Percentiles rank a stretch among this genome's conserved stretches.
Conservation (phyloP, 441 rosid genomes). For the Populus tomentosa region DNA sequence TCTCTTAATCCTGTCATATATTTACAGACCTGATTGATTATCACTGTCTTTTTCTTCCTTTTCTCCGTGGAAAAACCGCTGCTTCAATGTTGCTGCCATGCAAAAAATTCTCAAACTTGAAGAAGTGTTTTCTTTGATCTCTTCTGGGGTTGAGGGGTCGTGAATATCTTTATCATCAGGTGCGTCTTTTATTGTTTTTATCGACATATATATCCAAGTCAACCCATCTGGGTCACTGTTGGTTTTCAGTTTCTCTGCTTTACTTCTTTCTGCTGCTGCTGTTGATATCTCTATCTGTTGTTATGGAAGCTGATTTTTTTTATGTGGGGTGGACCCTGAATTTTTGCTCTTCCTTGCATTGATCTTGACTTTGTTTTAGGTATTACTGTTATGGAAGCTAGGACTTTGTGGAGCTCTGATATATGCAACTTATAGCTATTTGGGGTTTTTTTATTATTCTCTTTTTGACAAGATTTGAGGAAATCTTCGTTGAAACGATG, state of each 20-base stretch:
- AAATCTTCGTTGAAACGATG: slow-evolving; percentile 4
- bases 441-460: neutral
- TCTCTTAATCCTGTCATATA: neutral
- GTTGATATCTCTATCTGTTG: neutral
- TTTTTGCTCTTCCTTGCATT: slow-evolving; percentile 6
- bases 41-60: neutral
- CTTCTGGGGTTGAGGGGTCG: neutral
- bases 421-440: neutral
- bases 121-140: neutral
- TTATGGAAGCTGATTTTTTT: neutral
- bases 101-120: neutral
- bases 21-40: neutral
- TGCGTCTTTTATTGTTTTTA: neutral
- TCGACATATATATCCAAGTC: neutral
- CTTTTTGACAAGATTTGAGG: neutral
- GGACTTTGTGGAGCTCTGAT: slow-evolving; percentile 2
- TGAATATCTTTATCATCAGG: neutral
- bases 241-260: neutral
- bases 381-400: slow-evolving; percentile 9
- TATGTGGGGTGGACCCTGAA: slow-evolving; percentile 7
- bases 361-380: slow-evolving; percentile 3
- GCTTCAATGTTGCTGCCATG: slow-evolving; percentile 10
- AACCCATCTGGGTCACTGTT: slow-evolving; percentile 7
- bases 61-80: slow-evolving; percentile 1
- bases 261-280: neutral